phyloP scores from a whole-genome alignment of 768 basidiomycete species.

The Mrakia frigida region DNA sequence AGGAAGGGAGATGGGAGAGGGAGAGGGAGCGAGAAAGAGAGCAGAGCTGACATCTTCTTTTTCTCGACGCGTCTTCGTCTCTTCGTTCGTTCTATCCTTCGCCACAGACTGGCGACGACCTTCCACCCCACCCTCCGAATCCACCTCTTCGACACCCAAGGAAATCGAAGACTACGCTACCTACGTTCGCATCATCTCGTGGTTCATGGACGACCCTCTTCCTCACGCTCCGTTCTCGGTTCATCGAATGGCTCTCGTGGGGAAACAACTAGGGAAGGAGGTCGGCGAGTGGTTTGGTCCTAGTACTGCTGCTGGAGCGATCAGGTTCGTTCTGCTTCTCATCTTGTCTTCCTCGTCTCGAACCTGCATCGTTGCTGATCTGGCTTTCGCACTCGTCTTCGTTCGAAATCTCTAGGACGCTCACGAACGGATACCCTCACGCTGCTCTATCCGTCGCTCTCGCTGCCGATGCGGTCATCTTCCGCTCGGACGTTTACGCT shows the following conservation, averaged over 20 bases:
- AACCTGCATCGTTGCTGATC: not conserved
- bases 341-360: too few species aligned
- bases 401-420: conserved; percentile 52
- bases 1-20: too few species aligned
- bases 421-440: conserved; percentile 72
- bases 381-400: not conserved
- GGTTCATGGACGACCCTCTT: conserved; percentile 89
- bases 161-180: conserved; percentile 58
- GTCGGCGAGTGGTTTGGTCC: conserved; percentile 98
- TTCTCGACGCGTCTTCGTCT: not conserved
- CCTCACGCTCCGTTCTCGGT: conserved; percentile 85
- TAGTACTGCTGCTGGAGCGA: conserved; percentile 92
- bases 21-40: too few species aligned
- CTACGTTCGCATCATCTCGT: conserved; percentile 85
- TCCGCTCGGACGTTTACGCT: conserved; percentile 75
- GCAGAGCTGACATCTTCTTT: not conserved
- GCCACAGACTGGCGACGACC: conserved; percentile 77
- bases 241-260: conserved; percentile 90
- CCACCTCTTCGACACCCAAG: not conserved
- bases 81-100: not conserved
- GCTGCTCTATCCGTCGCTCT: conserved; percentile 74
- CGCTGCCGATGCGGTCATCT: conserved; percentile 75
- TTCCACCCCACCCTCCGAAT: not conserved
- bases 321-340: conserved; percentile 57
- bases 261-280: conserved; percentile 89